phyloP scores from a whole-genome alignment of 306 rosid genomes.

The Lathyrus tuberosus region DNA sequence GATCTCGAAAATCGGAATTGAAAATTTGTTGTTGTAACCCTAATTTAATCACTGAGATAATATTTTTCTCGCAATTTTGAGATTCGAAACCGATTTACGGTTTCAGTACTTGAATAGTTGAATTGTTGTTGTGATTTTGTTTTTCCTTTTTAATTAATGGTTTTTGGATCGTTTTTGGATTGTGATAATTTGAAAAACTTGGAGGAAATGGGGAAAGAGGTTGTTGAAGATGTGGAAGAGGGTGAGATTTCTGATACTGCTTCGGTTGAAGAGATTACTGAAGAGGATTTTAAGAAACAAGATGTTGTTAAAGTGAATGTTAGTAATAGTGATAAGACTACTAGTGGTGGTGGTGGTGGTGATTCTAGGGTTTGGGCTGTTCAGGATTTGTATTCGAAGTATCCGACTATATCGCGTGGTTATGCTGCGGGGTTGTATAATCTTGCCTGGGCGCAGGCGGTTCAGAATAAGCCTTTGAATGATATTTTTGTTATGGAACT shows the following conservation, averaged over 20 bases:
- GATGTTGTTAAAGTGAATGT: slow-evolving; percentile 42
- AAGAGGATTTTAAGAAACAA: slow-evolving; percentile 77
- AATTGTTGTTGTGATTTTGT: not conserved
- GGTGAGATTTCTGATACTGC: slow-evolving; percentile 94
- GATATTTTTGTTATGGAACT: slow-evolving; percentile 69
- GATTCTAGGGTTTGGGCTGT: slow-evolving; percentile 72
- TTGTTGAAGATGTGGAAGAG: slow-evolving; percentile 80
- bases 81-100: not conserved
- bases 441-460: slow-evolving; percentile 96
- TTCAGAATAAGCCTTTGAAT: slow-evolving; percentile 88
- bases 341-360: slow-evolving; percentile 1
- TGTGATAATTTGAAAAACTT: slow-evolving; percentile 40
- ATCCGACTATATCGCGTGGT: slow-evolving; percentile 65
- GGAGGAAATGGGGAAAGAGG: slow-evolving; percentile 63
- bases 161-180: slow-evolving; percentile 51
- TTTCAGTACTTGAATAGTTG: not conserved
- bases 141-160: slow-evolving; percentile 48
- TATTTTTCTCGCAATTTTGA: not conserved
- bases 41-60: slow-evolving; percentile 38
- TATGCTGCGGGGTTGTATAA: slow-evolving; percentile 69
- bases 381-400: slow-evolving; percentile 65
- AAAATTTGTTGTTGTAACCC: slow-evolving; percentile 36
- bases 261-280: slow-evolving; percentile 91
- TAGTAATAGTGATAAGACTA: slow-evolving; percentile 27
- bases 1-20: slow-evolving; percentile 35